Conservation (phyloP, 495 filamentous ascomycete genomes). For the Diplogelasinospora grovesii region DNA sequence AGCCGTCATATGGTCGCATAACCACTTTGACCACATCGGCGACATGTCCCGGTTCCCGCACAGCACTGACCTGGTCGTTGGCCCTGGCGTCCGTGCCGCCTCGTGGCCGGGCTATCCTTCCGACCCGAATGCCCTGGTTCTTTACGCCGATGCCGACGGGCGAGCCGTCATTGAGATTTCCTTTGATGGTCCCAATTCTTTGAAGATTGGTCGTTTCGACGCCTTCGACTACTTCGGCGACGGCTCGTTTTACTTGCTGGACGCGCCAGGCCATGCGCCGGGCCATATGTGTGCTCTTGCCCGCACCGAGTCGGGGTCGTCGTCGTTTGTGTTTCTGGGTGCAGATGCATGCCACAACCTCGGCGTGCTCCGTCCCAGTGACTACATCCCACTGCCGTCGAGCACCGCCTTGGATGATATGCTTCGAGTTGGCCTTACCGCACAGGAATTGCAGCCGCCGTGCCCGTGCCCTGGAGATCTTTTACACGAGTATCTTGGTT, state of each 20-base stretch:
- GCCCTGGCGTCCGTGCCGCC: slow-evolving; percentile 1
- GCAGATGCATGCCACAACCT: slow-evolving; percentile 19
- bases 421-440: no score
- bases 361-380: slow-evolving; percentile 2
- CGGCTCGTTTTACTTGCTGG: slow-evolving; percentile 43
- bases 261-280: slow-evolving; percentile 38
- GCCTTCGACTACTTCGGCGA: slow-evolving; percentile 49
- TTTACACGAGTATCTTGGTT: no score
- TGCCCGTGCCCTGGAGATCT: no score
- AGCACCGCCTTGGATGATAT: no score
- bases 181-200: slow-evolving; percentile 11
- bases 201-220: slow-evolving; percentile 27
- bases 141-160: not conserved
- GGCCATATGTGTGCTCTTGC: slow-evolving; percentile 45
- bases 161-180: slow-evolving; percentile 21
- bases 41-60: slow-evolving; percentile 1
- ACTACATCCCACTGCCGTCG: slow-evolving; percentile 3
- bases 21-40: slow-evolving; percentile 8
- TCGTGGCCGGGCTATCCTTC: slow-evolving; percentile 4
- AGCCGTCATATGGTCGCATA: slow-evolving; percentile 8
- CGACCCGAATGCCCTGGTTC: not conserved
- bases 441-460: no score
- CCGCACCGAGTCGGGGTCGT: slow-evolving; percentile 21
- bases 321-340: slow-evolving; percentile 21
- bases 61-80: slow-evolving; percentile 6